Percentiles rank a stretch among this genome's conserved stretches.
Conservation (phyloP, 1,139 yeast species). For the Suhomyces maxii region DNA sequence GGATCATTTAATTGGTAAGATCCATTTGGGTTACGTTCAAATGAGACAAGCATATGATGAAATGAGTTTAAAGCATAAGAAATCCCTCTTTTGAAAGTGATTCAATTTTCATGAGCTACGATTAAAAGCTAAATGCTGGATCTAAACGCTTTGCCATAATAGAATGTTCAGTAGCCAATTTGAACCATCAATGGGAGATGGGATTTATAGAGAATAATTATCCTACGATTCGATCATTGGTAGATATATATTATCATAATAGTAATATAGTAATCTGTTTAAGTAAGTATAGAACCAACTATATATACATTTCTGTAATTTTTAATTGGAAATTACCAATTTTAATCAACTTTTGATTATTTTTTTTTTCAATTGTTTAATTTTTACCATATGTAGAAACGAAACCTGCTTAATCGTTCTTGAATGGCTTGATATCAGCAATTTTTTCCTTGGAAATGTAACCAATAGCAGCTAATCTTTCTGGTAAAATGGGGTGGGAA, state of each 20-base stretch:
- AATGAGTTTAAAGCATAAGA: constrained; percentile 27
- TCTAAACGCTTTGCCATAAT: not conserved
- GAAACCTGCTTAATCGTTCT: constrained; percentile 7
- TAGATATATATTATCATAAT: no score
- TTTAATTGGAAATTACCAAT: no score
- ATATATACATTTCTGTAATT: no score
- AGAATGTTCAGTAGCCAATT: not conserved
- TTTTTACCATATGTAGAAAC: not conserved
- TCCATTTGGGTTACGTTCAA: constrained; percentile 77
- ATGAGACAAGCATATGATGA: constrained; percentile 67
- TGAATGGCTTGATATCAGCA: constrained; percentile 12
- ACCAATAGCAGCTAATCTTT: constrained; percentile 76
- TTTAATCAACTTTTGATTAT: no score
- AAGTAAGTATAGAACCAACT: no score
- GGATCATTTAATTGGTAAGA: constrained; percentile 88
- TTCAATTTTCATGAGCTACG: no score
- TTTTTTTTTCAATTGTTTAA: no score
- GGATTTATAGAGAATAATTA: no score
- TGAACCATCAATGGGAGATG: no score
- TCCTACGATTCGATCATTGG: no score
- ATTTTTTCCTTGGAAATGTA: constrained; percentile 48
- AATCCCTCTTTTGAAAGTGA: not conserved
- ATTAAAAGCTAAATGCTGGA: no score
- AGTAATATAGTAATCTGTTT: no score
- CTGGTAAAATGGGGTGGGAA: constrained; percentile 88